phyloP scores from a whole-genome alignment of 495 filamentous ascomycete genomes.

The Tuber borchii region DNA sequence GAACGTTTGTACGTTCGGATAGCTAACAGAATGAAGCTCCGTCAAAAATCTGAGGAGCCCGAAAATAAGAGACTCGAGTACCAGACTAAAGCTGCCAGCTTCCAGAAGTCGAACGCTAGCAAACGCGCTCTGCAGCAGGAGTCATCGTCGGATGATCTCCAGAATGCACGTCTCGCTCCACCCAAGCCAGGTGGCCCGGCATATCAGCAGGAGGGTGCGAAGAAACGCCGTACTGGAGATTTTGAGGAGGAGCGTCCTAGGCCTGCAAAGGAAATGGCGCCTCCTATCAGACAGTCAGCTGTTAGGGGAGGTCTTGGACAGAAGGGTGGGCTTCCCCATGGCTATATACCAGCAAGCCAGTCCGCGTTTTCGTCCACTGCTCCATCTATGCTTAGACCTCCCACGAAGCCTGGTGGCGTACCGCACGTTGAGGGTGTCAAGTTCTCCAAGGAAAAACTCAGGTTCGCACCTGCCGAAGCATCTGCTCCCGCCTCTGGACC shows the following conservation, averaged over 20 bases:
- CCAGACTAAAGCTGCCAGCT: slow-evolving; percentile 17
- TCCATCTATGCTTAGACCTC: slow-evolving; percentile 29
- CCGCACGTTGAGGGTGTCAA: slow-evolving; percentile 50
- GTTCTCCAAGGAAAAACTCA: slow-evolving; percentile 77
- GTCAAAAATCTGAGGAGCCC: slow-evolving; percentile 39
- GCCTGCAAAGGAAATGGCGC: slow-evolving; percentile 52
- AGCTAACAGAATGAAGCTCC: slow-evolving; percentile 31
- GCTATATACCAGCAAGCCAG: slow-evolving; percentile 47
- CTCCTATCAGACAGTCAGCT: slow-evolving; percentile 70
- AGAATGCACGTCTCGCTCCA: slow-evolving; percentile 44
- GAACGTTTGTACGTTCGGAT: background rate
- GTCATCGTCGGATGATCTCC: slow-evolving; percentile 46
- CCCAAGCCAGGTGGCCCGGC: slow-evolving; percentile 45
- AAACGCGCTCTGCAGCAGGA: slow-evolving; percentile 55
- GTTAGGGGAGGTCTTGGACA: slow-evolving; percentile 26
- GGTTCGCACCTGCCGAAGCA: slow-evolving; percentile 68
- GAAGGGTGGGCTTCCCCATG: slow-evolving; percentile 52
- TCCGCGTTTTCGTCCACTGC: slow-evolving; percentile 49
- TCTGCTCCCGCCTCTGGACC: slow-evolving; percentile 46
- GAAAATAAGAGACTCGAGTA: slow-evolving; percentile 27
- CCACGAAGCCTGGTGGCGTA: slow-evolving; percentile 30
- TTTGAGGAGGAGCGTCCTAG: slow-evolving; percentile 49
- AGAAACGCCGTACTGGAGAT: slow-evolving; percentile 54
- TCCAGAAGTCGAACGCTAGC: slow-evolving; percentile 43
- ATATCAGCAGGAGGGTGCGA: slow-evolving; percentile 50